A percentile compares a stretch with the other conserved stretches of the same genome.
phyloP scores from a whole-genome alignment of 495 filamentous ascomycete species.

The Talaromyces adpressus region DNA sequence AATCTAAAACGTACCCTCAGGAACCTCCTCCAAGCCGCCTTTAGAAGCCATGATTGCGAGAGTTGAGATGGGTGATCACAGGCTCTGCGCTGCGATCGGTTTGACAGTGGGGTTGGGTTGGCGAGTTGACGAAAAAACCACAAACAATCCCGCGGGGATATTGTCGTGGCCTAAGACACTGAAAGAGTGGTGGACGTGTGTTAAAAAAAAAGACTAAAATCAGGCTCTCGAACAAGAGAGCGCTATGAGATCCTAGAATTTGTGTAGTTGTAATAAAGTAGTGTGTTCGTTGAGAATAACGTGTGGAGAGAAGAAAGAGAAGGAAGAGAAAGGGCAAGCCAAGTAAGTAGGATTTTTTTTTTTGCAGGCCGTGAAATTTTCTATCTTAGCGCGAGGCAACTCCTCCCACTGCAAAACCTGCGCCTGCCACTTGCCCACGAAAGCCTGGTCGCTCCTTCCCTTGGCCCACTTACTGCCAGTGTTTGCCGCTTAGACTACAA shows the following conservation, averaged over 20 bases:
- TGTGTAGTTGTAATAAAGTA: slow-evolving; percentile 9
- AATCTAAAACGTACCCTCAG: slow-evolving; percentile 63
- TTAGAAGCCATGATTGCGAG: slow-evolving; percentile 89
- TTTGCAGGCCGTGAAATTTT: slow-evolving; percentile 20
- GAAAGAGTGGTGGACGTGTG: background rate
- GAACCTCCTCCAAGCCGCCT: slow-evolving; percentile 92
- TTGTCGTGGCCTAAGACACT: slow-evolving; percentile 9
- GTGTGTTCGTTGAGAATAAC: slow-evolving; percentile 22
- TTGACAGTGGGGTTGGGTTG: slow-evolving; percentile 33
- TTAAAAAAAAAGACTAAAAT: slow-evolving; percentile 29
- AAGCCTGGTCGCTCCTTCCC: slow-evolving; percentile 5
- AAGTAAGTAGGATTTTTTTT: slow-evolving; percentile 30
- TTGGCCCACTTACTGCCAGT: slow-evolving; percentile 1
- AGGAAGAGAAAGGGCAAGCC: slow-evolving; percentile 23
- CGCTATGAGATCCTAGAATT: slow-evolving; percentile 14
- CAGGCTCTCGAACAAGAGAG: slow-evolving; percentile 34
- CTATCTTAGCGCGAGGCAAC: slow-evolving; percentile 20
- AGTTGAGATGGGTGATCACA: slow-evolving; percentile 58
- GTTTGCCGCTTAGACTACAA: background rate
- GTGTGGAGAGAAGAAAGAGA: slow-evolving; percentile 33
- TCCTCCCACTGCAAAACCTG: slow-evolving; percentile 5
- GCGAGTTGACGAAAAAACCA: slow-evolving; percentile 17
- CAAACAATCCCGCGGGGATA: slow-evolving; percentile 23
- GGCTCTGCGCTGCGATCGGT: slow-evolving; percentile 55
- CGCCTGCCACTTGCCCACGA: slow-evolving; percentile 16